Conservation (phyloP, 1,139 yeast genomes). For the Debaryomyces psychrophilus region DNA sequence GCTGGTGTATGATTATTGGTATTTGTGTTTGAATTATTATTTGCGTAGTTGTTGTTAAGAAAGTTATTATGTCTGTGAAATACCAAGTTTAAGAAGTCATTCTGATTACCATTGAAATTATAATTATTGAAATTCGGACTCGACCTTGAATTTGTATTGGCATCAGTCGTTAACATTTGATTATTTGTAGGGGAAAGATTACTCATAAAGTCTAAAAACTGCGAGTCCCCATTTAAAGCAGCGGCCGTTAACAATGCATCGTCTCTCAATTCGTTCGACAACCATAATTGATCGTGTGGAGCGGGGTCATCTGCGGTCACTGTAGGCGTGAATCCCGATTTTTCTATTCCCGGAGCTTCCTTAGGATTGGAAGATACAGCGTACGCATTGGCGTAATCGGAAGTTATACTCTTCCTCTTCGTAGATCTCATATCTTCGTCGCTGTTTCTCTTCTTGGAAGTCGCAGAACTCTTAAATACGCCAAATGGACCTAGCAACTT, state of each 20-base stretch:
- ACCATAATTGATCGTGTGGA: constrained; percentile 54
- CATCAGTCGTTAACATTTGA: constrained; percentile 13
- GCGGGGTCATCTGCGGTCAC: constrained; percentile 14
- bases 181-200: constrained; percentile 27
- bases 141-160: neutral
- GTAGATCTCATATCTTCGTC: neutral
- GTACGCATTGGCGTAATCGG: constrained; percentile 2
- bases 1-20: constrained; percentile 11
- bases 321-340: constrained; percentile 8
- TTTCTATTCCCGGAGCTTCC: constrained; percentile 7
- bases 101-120: constrained; percentile 23
- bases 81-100: constrained; percentile 53
- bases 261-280: constrained; percentile 68
- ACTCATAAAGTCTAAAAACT: constrained; percentile 57
- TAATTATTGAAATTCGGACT: constrained; percentile 6
- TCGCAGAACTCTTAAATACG: constrained; percentile 49
- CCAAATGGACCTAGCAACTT: constrained; percentile 81
- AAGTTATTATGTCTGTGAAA: constrained; percentile 47
- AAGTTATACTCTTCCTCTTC: neutral
- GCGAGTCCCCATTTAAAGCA: constrained; percentile 66
- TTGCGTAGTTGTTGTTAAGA: neutral
- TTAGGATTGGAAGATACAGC: neutral
- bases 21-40: constrained; percentile 7
- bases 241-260: constrained; percentile 76
- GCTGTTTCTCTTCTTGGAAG: neutral